phyloP scores from a whole-genome alignment of 2,329 filamentous ascomycete genomes.

The Diaporthe citrichinensis region DNA sequence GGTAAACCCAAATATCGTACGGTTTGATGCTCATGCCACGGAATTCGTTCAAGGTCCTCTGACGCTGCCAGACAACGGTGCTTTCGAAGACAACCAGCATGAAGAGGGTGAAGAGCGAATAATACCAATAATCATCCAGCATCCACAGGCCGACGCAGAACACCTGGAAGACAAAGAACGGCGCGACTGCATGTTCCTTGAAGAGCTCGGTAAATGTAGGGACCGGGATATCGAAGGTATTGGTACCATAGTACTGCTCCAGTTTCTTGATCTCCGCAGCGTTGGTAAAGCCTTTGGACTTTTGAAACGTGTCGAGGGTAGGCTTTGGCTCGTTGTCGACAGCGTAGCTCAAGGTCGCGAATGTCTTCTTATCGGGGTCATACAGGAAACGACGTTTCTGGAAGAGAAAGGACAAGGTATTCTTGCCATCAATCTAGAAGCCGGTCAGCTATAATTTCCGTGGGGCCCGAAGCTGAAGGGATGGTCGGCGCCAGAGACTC shows the following conservation, averaged over 20 bases:
- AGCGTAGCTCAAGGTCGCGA: conserved; percentile 84
- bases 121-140: conserved; percentile 99
- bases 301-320: conserved; percentile 82
- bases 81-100: conserved; percentile 99
- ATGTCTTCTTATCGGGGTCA: conserved; percentile 78
- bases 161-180: conserved; percentile 99
- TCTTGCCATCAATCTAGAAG: conserved; percentile 76
- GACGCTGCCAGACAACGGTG: conserved; percentile 98
- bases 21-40: conserved; percentile 99
- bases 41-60: conserved; percentile 95
- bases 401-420: conserved; percentile 90
- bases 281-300: conserved; percentile 80
- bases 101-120: conserved; percentile 97
- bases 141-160: conserved; percentile 99
- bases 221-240: conserved; percentile 97
- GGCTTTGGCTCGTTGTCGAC: conserved; percentile 91
- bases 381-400: conserved; percentile 98
- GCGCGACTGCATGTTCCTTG: conserved; percentile 97
- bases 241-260: conserved; percentile 93
- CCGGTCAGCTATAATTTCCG: conserved; percentile 35
- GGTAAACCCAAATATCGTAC: conserved; percentile 93
- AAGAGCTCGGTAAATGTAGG: conserved; percentile 96
- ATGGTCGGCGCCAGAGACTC: conserved; percentile 43
- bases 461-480: neutral
- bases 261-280: conserved; percentile 83